Base-by-base conservation (phyloP, 2,329 filamentous ascomycete genomes). In the Tolypocladium tropicale region DNA sequence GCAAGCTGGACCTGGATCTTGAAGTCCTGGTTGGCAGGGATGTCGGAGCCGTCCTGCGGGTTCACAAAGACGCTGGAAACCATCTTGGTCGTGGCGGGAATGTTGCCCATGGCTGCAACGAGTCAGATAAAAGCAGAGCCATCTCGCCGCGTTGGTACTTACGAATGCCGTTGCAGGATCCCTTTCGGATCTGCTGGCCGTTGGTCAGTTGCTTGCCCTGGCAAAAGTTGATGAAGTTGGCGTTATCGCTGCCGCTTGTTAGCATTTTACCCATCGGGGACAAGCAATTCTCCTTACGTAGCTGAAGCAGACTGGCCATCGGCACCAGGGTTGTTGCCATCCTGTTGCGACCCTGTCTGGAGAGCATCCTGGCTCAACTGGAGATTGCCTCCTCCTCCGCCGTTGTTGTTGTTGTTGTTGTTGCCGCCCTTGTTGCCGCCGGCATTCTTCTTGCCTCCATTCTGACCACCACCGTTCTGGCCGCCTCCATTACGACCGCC, bases 141-240 rank as follows among this genome's bases (percentile, higher is more conserved):
- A 25, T n/a, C 7, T 21, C 28, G 9, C 9, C 46, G 6, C n/a
- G 14, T n/a, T 50, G 36, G 39, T n/a, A 75, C 78, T 68, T 74
- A 80, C 79, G 71, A 61, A 84, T 77, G 65, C 80, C 80, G 67
- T 86, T 87, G 72, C 84, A 87, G 37, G 83, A 86, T 23, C 84
- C 84, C 5, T 62, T 68, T 57, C 72, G 73, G 53, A 78, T 72
- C 67, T 86, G 83, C 32, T 78, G 69, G 63, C 83, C 84, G 63
- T 87, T 83, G 60, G 83, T 86, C 52, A 83, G 66, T 0, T 72
- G 78, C 65, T 77, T 62, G 50, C 78, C 79, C 5, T 68, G 58
- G 65, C 81, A 84, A 67, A 83, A 82, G 75, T 84, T 84, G 76
- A 84, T 82, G 66, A 84, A 84, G 72, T 85, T 85, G 72, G 74